Evolutionary conservation across 1,284 basidiomycete genomes (phyloP).

Genomic region (Cutaneotrichosporon sp.): DNA sequence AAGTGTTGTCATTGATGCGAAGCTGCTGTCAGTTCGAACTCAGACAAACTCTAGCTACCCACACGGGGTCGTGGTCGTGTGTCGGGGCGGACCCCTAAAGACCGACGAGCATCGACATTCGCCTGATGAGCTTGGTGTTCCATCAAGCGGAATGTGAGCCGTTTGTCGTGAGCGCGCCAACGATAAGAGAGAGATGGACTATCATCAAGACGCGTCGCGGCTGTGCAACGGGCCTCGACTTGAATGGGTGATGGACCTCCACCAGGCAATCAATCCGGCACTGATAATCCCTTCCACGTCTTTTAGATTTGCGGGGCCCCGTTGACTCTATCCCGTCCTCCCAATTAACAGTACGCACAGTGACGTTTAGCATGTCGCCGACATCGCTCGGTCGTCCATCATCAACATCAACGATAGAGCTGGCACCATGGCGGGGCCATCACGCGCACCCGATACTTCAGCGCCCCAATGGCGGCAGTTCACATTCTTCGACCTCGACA

Average conservation of each 20-base stretch:
- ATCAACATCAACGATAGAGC: neutral
- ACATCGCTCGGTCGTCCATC: neutral
- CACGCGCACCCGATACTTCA: conserved; percentile 13
- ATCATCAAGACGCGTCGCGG: neutral
- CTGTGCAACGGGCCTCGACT: no score
- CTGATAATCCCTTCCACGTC: no score
- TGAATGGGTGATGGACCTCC: neutral
- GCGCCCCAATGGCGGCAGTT: conserved; percentile 66
- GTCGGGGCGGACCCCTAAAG: conserved; percentile 37
- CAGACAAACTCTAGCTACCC: neutral
- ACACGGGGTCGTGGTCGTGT: conserved; percentile 19
- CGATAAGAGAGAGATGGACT: neutral
- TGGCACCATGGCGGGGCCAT: conserved; percentile 15
- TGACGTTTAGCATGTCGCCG: neutral
- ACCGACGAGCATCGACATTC: conserved; percentile 30
- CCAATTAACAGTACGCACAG: neutral
- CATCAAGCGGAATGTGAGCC: conserved; percentile 7
- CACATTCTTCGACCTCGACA: conserved; percentile 53
- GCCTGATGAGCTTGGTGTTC: neutral
- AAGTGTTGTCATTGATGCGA: neutral
- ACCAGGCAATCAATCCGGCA: no score
- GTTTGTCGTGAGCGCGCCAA: neutral
- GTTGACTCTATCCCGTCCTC: neutral
- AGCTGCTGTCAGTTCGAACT: neutral
- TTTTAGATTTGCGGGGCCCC: neutral